These are phyloP conservation scores for Cardamine occulta DNA, from an alignment of 345 rosid species.

Conservation along the genomic window DNA sequence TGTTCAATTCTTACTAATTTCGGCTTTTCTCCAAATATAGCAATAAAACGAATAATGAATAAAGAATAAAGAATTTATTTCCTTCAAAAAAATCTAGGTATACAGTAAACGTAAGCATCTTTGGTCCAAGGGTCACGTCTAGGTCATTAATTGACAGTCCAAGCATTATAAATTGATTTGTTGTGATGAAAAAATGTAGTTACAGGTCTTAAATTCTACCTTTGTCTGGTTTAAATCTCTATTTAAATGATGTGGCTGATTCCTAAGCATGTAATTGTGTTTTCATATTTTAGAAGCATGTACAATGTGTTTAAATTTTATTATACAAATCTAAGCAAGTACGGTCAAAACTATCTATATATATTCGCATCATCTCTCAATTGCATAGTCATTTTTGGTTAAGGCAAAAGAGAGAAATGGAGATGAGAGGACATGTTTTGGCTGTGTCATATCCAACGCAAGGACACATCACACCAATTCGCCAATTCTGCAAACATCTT, in stretches of 20 bases:
- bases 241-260: not conserved
- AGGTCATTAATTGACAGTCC: not conserved
- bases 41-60: not conserved
- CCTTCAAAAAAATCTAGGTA: no score
- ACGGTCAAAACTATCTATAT: constrained; percentile 3
- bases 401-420: constrained; percentile 17
- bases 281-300: no score
- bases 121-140: not conserved
- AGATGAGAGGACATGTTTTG: constrained; percentile 40
- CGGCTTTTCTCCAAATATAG: not conserved
- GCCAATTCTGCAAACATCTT: constrained; percentile 60
- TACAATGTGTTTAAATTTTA: no score
- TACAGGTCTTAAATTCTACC: not conserved
- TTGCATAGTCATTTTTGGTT: constrained; percentile 6
- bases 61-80: no score
- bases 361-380: not conserved
- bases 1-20: not conserved
- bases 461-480: constrained; percentile 63
- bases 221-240: not conserved
- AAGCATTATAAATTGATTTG: not conserved
- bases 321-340: not conserved
- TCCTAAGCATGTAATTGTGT: not conserved
- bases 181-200: not conserved
- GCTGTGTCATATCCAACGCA: constrained; percentile 49
- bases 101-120: not conserved